These are phyloP conservation scores for Pestalotiopsis sp. DNA, from an alignment of 2,329 filamentous ascomycete genomes.

Conservation along the genomic window DNA sequence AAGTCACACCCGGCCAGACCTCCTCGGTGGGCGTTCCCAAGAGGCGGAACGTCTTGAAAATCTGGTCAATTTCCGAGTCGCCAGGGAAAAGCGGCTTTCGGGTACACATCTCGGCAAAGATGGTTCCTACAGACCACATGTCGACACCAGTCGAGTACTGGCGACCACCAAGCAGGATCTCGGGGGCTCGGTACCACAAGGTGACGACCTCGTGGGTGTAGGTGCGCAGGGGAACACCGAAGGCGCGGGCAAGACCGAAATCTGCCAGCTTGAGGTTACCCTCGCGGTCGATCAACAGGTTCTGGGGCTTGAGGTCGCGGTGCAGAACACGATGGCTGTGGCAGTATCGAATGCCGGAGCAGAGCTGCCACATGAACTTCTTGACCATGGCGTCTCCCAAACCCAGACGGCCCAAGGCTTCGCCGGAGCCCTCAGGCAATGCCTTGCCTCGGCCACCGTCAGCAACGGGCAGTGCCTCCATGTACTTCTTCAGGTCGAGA, in stretches of 20 bases:
- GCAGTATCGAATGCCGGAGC: slow-evolving; percentile 83
- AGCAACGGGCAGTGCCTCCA: slow-evolving; percentile 84
- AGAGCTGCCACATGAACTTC: slow-evolving; percentile 89
- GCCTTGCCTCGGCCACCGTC: slow-evolving; percentile 86
- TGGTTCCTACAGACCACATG: slow-evolving; percentile 95
- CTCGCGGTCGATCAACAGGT: slow-evolving; percentile 81
- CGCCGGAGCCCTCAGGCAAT: slow-evolving; percentile 74
- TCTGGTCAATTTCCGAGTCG: slow-evolving; percentile 91
- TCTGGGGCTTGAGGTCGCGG: slow-evolving; percentile 88
- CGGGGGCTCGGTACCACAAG: slow-evolving; percentile 88
- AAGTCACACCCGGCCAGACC: slow-evolving; percentile 89
- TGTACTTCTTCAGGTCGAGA: slow-evolving; percentile 92
- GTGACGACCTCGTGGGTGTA: slow-evolving; percentile 97
- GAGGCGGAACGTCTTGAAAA: slow-evolving; percentile 89
- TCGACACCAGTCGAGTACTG: slow-evolving; percentile 94
- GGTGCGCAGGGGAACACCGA: slow-evolving; percentile 86
- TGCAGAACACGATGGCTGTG: slow-evolving; percentile 87
- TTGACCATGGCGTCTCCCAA: slow-evolving; percentile 82
- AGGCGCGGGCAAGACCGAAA: slow-evolving; percentile 86
- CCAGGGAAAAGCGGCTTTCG: slow-evolving; percentile 90
- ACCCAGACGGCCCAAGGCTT: slow-evolving; percentile 66
- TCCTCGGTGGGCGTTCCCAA: slow-evolving; percentile 83
- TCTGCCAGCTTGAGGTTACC: slow-evolving; percentile 90
- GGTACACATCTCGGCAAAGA: slow-evolving; percentile 96
- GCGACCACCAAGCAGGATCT: slow-evolving; percentile 86